Percentiles rank a stretch among this genome's conserved stretches.
Conservation (phyloP, 257 asterid species). For the Salvia miltiorrhiza region DNA sequence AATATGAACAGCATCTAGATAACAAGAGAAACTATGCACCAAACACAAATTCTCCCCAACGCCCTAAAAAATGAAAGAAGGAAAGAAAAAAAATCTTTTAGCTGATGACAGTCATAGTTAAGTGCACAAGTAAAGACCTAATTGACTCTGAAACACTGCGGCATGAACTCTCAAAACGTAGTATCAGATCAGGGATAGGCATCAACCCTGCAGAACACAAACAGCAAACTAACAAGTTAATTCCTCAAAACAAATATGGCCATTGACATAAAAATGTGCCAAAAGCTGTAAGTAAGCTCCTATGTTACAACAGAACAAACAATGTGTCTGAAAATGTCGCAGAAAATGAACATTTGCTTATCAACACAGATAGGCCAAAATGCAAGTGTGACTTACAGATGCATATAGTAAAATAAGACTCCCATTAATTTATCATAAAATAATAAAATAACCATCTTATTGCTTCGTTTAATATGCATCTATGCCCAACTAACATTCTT, state of each 20-base stretch:
- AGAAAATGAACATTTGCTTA: neutral
- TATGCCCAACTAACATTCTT: neutral
- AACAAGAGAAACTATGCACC: neutral
- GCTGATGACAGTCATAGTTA: neutral
- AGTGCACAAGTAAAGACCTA: constrained; percentile 44
- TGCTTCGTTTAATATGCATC: neutral
- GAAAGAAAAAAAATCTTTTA: neutral
- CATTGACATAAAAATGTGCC: neutral
- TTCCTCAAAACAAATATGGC: neutral
- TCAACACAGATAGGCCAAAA: constrained; percentile 1
- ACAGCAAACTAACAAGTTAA: constrained; percentile 22
- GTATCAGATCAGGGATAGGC: constrained; percentile 78
- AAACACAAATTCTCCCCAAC: neutral
- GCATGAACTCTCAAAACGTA: constrained; percentile 81
- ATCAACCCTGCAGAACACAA: constrained; percentile 70
- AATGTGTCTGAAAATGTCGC: neutral
- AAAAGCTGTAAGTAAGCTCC: neutral
- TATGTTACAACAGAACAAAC: neutral
- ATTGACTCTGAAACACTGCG: constrained; percentile 85
- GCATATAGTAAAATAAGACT: neutral
- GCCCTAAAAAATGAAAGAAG: neutral
- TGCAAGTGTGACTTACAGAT: neutral
- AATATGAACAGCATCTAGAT: neutral
- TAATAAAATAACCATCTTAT: neutral
- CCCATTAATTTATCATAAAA: constrained; percentile 2